Base-by-base conservation (phyloP, 805 yeast genomes). In the Alloascoidea hylecoeti region DNA sequence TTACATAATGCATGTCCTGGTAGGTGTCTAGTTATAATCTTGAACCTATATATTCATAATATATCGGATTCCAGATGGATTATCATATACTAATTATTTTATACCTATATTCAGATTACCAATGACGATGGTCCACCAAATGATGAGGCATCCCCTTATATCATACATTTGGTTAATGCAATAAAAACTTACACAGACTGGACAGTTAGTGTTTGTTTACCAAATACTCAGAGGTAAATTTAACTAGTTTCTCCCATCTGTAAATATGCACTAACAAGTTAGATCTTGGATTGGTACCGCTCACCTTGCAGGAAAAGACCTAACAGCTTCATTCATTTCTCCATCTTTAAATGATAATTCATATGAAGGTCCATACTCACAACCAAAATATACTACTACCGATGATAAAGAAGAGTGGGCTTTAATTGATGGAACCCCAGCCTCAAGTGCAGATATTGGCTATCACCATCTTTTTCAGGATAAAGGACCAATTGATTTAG, bases 251-350 rank as follows among this genome's bases (percentile, higher is more conserved):
- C 38, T 4, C 36, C 17, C 4, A 14, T 27, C n/a, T 15, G 5
- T 37, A 15, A 19, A 15, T 18, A 16, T 17, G 16, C 5, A 16
- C 17, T 17, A 14, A 16, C 15, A 12, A 5, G 15, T 18, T n/a
- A 64, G 92, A 48, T 88, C 96, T 12, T 92, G 98, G 98, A 89
- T 86, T 41, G 96, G 96, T 30, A 92, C 92, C 56, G 97, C 98
- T 4, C 96, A 88, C 61, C 75, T 92, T 15, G 41, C 63, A 45
- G 58, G 76, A 66, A 41, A 73, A 68, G 52, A 61, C 64, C 15
- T 84, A 54, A 54, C 64, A 60, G 48, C 96, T 3, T 23, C 30
- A 23, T 23, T 23, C n/a, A 23, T 23, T 9, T n/a, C 9, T 9
- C 30, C 30, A n/a, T 9, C 30, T 9, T 23, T 23, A n/a, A 23